phyloP scores from a whole-genome alignment of 306 rosid species.

The Trichosanthes truncata region DNA sequence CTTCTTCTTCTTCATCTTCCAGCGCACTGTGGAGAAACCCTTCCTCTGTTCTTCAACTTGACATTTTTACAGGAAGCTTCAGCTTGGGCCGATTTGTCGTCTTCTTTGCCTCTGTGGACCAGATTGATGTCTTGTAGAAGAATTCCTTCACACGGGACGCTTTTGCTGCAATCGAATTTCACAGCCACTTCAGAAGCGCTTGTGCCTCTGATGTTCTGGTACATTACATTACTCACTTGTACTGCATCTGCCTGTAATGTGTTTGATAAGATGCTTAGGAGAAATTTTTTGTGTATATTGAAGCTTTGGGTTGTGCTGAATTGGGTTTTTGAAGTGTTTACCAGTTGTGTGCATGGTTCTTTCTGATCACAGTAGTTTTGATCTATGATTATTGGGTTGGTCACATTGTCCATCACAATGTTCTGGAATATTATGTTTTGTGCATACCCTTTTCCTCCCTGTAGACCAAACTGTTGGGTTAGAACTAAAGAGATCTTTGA shows the following conservation, averaged over 20 bases:
- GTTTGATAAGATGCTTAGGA: background rate
- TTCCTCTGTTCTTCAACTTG: constrained; percentile 16
- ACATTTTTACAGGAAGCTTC: constrained; percentile 50
- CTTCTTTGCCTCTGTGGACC: background rate
- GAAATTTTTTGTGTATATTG: background rate
- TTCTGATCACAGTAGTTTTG: constrained; percentile 73
- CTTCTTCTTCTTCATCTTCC: background rate
- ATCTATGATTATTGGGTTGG: constrained; percentile 73
- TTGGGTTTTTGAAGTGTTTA: constrained; percentile 6
- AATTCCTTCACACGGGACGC: constrained; percentile 33
- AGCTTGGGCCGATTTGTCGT: background rate
- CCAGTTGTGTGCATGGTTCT: constrained; percentile 42
- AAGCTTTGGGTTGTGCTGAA: background rate
- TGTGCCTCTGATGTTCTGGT: constrained; percentile 60
- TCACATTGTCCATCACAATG: constrained; percentile 51
- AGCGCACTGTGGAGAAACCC: constrained; percentile 42
- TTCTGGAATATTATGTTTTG: constrained; percentile 41
- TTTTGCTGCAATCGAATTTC: constrained; percentile 45
- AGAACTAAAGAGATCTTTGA: background rate
- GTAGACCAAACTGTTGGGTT: background rate
- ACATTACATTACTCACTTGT: constrained; percentile 38
- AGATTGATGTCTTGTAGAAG: constrained; percentile 34
- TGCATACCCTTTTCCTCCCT: constrained; percentile 84
- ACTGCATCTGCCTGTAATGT: constrained; percentile 46
- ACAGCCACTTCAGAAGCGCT: constrained; percentile 65